Evolutionary conservation across 176 grass and related monocot genomes (phyloP).

Genomic region (Ensete ventricosum): DNA sequence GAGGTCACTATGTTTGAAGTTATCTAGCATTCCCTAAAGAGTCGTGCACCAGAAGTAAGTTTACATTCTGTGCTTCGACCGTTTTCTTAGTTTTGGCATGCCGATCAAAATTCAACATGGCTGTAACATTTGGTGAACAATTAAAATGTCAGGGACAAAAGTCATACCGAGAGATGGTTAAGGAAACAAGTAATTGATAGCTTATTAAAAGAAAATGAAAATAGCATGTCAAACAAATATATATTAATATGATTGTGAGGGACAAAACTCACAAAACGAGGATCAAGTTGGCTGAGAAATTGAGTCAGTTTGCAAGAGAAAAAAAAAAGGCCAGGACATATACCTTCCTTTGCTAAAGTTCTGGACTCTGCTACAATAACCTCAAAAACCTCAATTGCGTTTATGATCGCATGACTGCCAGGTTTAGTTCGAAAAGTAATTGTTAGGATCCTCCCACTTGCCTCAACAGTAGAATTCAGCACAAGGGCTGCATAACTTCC

Average conservation of each 20-base stretch:
- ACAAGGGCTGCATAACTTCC: conserved; percentile 81
- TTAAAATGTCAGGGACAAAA: neutral
- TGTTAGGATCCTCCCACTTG: conserved; percentile 63
- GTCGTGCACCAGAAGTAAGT: neutral
- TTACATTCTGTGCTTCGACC: neutral
- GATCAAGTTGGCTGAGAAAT: neutral
- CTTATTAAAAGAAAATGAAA: neutral
- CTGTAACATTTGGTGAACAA: neutral
- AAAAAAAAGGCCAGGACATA: neutral
- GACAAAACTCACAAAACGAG: neutral
- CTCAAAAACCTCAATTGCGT: conserved; percentile 87
- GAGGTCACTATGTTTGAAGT: neutral
- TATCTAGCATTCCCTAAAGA: no score
- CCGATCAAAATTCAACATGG: neutral
- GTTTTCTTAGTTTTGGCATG: neutral
- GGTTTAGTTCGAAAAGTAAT: conserved; percentile 50
- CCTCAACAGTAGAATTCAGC: conserved; percentile 65
- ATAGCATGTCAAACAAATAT: neutral
- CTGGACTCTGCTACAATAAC: conserved; percentile 69
- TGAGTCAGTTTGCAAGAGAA: no score
- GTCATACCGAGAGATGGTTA: neutral
- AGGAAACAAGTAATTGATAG: neutral
- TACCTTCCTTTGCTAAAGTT: conserved; percentile 75
- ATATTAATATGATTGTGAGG: neutral
- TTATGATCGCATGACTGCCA: conserved; percentile 60